These are phyloP conservation scores for Picocystis salinarum DNA, from an alignment of 139 green algal species.

Conservation along the genomic window DNA sequence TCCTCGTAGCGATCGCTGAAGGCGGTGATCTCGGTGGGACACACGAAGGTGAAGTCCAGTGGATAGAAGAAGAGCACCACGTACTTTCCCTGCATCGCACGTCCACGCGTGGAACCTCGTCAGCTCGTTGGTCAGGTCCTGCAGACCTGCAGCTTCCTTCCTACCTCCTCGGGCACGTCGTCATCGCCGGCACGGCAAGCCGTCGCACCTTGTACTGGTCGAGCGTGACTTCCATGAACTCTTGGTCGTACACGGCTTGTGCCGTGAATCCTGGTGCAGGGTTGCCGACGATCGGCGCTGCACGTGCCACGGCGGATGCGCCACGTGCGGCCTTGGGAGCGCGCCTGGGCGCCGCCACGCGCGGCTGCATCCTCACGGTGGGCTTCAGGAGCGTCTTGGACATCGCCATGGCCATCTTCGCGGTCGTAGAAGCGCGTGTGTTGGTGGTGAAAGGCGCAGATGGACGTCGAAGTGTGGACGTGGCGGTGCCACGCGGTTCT, in stretches of 20 bases:
- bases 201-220: slow-evolving; percentile 53
- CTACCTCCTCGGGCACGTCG: not conserved
- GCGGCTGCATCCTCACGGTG: no score
- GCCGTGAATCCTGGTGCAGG: slow-evolving; percentile 79
- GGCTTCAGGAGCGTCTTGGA: no score
- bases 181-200: no score
- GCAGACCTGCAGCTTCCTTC: no score
- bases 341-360: no score
- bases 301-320: no score
- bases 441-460: no score
- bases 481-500: no score
- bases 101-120: slow-evolving; percentile 26
- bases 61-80: slow-evolving; percentile 99
- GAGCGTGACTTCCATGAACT: slow-evolving; percentile 81
- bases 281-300: slow-evolving; percentile 58
- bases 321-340: no score
- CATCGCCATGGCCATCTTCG: no score
- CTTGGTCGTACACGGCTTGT: slow-evolving; percentile 73
- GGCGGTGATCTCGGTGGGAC: slow-evolving; percentile 93
- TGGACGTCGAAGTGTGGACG: no score
- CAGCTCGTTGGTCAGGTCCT: slow-evolving; percentile 23
- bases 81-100: slow-evolving; percentile 74
- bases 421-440: no score
- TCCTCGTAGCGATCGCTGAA: slow-evolving; percentile 85
- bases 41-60: slow-evolving; percentile 88